Evolutionary conservation across 2,329 filamentous ascomycete genomes (phyloP).

Genomic region (Bipolaris gigantea): DNA sequence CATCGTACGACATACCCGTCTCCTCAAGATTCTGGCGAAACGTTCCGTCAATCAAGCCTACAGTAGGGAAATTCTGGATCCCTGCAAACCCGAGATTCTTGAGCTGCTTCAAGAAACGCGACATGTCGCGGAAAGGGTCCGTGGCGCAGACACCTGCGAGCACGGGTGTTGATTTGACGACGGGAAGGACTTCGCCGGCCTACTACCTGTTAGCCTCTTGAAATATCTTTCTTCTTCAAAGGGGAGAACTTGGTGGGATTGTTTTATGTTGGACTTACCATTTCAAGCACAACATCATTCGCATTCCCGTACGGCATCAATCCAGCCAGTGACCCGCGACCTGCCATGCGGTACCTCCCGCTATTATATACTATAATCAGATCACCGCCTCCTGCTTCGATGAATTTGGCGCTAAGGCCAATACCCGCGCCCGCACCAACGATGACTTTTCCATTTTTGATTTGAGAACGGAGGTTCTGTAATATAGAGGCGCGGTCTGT

Average conservation of each 20-base stretch:
- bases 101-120: conserved; percentile 62
- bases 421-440: conserved; percentile 72
- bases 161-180: conserved; percentile 66
- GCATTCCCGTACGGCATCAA: conserved; percentile 73
- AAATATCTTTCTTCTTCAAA: too few relatives aligned
- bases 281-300: conserved; percentile 69
- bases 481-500: conserved; percentile 61
- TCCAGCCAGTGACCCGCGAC: conserved; percentile 67
- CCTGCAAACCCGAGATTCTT: conserved; percentile 67
- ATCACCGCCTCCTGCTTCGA: conserved; percentile 69
- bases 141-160: conserved; percentile 72
- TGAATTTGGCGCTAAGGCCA: conserved; percentile 70
- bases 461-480: conserved; percentile 53
- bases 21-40: conserved; percentile 71
- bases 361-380: conserved; percentile 74
- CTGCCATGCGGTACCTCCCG: conserved; percentile 73
- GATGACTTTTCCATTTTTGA: conserved; percentile 60
- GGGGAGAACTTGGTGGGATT: too few relatives aligned
- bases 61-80: conserved; percentile 74
- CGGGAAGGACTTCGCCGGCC: conserved; percentile 66
- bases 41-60: conserved; percentile 68
- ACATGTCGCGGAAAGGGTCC: conserved; percentile 68
- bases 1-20: conserved; percentile 69
- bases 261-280: conserved; percentile 50
- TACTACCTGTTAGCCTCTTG: too few relatives aligned